phyloP scores from a whole-genome alignment of 257 asterid species.

The Nicotiana paniculata region DNA sequence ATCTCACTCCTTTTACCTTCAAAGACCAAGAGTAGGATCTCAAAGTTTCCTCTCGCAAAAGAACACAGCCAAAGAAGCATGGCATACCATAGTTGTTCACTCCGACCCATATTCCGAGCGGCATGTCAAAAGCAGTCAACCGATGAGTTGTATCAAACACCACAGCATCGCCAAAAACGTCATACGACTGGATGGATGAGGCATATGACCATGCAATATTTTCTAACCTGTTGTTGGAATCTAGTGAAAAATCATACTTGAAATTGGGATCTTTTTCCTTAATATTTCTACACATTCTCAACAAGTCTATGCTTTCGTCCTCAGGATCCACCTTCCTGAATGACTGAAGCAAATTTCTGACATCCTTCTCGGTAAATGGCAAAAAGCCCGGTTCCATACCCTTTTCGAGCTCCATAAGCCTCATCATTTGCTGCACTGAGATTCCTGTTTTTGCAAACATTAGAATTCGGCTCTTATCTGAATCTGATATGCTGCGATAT shows the following conservation, averaged over 20 bases:
- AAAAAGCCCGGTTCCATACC: constrained; percentile 85
- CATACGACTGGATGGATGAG: constrained; percentile 80
- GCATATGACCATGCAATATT: constrained; percentile 98
- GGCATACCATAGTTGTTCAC: constrained; percentile 99
- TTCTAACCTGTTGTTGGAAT: constrained; percentile 69
- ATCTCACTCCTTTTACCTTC: constrained; percentile 50
- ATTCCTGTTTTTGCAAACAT: constrained; percentile 98
- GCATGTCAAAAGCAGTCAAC: constrained; percentile 89
- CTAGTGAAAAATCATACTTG: constrained; percentile 76
- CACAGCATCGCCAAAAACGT: constrained; percentile 86
- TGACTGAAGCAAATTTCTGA: constrained; percentile 88
- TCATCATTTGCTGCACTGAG: constrained; percentile 98
- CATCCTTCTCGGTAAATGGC: constrained; percentile 97
- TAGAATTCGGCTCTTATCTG: constrained; percentile 80
- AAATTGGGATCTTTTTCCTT: constrained; percentile 89
- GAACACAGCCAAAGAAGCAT: constrained; percentile 94
- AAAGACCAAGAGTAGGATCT: constrained; percentile 94
- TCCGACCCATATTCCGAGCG: constrained; percentile 97
- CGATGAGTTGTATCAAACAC: constrained; percentile 96
- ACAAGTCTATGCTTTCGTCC: constrained; percentile 79
- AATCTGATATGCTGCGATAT: constrained; percentile 82
- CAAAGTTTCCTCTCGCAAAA: constrained; percentile 84
- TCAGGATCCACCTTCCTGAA: constrained; percentile 80
- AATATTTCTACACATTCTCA: constrained; percentile 86
- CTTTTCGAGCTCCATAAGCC: constrained; percentile 90